Evolutionary conservation across 805 yeast genomes (phyloP).

Genomic region (Monosporozyma servazzii): DNA sequence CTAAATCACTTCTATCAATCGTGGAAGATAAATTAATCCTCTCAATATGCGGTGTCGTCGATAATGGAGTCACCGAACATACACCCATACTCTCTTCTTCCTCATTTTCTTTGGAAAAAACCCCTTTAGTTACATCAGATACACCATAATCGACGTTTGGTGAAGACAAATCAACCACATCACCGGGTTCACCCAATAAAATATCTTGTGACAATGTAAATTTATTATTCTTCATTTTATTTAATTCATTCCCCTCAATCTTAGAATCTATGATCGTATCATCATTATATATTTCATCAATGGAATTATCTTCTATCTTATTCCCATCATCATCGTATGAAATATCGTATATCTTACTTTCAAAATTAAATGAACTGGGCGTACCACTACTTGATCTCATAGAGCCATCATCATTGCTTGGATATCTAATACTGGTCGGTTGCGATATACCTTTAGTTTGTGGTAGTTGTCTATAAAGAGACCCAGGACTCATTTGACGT

Average conservation of each 20-base stretch:
- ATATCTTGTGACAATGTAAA: constrained; percentile 12
- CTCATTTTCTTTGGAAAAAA: background rate
- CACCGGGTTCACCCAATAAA: constrained; percentile 29
- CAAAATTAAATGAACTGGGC: constrained; percentile 26
- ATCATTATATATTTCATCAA: background rate
- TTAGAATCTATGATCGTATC: background rate
- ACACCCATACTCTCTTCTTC: background rate
- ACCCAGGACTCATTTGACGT: constrained; percentile 12
- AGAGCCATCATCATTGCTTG: constrained; percentile 3
- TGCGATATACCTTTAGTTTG: background rate
- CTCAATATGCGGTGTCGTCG: background rate
- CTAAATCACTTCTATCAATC: background rate
- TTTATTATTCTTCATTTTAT: background rate
- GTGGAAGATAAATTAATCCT: background rate
- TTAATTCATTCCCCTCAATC: too few relatives aligned
- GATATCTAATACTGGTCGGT: background rate
- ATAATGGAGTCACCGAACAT: background rate
- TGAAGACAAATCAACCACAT: constrained; percentile 21
- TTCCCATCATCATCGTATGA: constrained; percentile 11
- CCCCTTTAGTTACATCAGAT: background rate
- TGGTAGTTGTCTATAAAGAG: constrained; percentile 8
- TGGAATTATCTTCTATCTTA: background rate
- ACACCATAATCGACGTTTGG: background rate
- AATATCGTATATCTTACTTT: constrained; percentile 33
- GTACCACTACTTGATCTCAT: constrained; percentile 6